phyloP scores from a whole-genome alignment of 1,284 basidiomycete genomes.

The Grifola frondosa region DNA sequence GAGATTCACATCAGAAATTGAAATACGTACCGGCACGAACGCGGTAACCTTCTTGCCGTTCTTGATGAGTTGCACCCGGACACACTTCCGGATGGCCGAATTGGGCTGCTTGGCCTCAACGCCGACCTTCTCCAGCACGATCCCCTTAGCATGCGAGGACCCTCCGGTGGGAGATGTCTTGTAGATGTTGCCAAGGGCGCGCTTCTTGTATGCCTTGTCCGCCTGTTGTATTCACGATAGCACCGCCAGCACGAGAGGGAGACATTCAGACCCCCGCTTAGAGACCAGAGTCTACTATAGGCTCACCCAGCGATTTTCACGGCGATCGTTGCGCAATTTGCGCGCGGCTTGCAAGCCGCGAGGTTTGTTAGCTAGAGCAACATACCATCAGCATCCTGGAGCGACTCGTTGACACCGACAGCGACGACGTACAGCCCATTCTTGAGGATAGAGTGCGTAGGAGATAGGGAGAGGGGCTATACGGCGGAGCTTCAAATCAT shows the following conservation, averaged over 20 bases:
- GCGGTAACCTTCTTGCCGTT: conserved; percentile 99
- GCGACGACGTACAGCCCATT: conserved; percentile 76
- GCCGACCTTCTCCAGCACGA: conserved; percentile 98
- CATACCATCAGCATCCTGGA: conserved; percentile 16
- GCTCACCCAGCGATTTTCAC: conserved; percentile 96
- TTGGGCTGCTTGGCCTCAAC: conserved; percentile 98
- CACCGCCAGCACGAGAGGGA: neutral
- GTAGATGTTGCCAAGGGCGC: conserved; percentile 99
- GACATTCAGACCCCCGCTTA: conserved; percentile 3
- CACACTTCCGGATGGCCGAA: conserved; percentile 99
- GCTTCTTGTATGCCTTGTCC: conserved; percentile 99
- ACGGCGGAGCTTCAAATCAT: conserved; percentile 33
- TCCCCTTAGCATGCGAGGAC: conserved; percentile 99
- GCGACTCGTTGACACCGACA: conserved; percentile 13
- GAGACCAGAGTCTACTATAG: conserved; percentile 1
- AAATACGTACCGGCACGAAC: conserved; percentile 58
- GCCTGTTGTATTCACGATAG: conserved; percentile 53
- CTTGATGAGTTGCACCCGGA: conserved; percentile 99
- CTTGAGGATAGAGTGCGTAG: conserved; percentile 54
- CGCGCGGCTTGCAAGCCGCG: conserved; percentile 99
- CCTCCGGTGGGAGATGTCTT: conserved; percentile 99
- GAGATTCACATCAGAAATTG: conserved; percentile 1
- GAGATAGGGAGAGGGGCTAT: conserved; percentile 26
- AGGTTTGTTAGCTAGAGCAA: conserved; percentile 84
- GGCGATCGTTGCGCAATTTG: conserved; percentile 93